Base-by-base conservation (phyloP, 2,329 filamentous ascomycete species). In the Gnomoniopsis smithogilvyi region DNA sequence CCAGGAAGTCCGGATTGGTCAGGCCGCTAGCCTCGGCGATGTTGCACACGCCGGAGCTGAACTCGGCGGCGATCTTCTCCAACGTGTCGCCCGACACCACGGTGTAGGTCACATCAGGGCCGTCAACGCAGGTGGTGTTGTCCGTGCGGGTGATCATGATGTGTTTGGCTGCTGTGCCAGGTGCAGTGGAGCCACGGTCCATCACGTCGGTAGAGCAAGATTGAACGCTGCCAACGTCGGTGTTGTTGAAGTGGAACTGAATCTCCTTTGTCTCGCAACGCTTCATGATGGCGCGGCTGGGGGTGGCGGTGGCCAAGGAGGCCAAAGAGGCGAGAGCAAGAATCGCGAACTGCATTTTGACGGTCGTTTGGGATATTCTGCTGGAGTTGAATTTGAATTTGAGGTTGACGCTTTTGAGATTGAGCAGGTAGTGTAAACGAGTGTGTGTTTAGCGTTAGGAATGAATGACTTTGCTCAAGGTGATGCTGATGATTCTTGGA, bases 211-310 rank as follows among this genome's bases (percentile, higher is more conserved):
- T 45, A 24, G 54, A 50, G 19, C 54, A 56, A 6, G 54, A 56
- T 1, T 51, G 22, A 1, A 56, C 0, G 7, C 46, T 51, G 47
- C 54, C 47, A 46, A 56, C 30, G 15, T 19, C 50, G 14, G 54
- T 56, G 36, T 56, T 48, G 3, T 56, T 56, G 47, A 43, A 51
- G 47, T 51, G 54, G 47, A 56, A 56, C 33, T 56, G 12, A 4
- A 51, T 12, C 15, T 17, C 8, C n/a, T 34, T 15, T 21, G 17
- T 17, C 30, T 30, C 6, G 19, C 54, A 33, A 36, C 49, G 36
- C 47, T 56, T 12, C 46, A 33, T 38, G 46, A 17, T 38, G 26
- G 41, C 22, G 45, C n/a, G 30, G 45, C 53, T 48, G 3, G 54
- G 54, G 46, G 43, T 43, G 1, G 46, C 54, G 21, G 33, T 24